Evolutionary conservation across 1,284 basidiomycete genomes (phyloP).

Genomic region (Porogramme epimiltina): DNA sequence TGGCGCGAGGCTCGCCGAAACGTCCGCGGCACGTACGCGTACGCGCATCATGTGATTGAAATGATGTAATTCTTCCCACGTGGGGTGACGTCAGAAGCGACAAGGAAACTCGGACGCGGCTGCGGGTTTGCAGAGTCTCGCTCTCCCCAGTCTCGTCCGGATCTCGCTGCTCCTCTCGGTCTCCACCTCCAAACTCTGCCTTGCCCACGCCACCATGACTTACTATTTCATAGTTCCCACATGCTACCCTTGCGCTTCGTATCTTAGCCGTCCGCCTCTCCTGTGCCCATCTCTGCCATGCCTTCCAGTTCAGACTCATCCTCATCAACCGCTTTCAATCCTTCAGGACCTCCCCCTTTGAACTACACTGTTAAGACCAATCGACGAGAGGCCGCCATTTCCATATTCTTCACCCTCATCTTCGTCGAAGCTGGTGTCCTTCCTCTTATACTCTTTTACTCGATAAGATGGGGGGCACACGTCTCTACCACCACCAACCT

Average conservation of each 20-base stretch:
- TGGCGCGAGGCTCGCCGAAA: not conserved
- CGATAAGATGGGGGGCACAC: constrained; percentile 35
- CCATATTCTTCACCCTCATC: constrained; percentile 31
- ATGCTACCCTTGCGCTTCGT: not conserved
- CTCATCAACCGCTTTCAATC: constrained; percentile 8
- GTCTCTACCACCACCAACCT: constrained; percentile 34
- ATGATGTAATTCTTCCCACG: too few species aligned
- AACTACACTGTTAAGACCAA: constrained; percentile 30
- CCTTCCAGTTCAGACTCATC: constrained; percentile 9
- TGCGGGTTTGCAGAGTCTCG: too few species aligned
- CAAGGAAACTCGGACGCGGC: too few species aligned
- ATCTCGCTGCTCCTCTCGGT: not conserved
- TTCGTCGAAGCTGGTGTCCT: constrained; percentile 34
- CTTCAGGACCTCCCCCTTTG: constrained; percentile 27
- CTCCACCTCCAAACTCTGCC: not conserved
- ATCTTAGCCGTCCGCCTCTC: not conserved
- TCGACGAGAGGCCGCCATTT: constrained; percentile 27
- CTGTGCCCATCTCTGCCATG: not conserved
- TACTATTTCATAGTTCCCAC: too few species aligned
- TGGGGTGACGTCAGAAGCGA: not conserved
- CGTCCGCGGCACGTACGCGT: not conserved
- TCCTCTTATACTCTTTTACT: constrained; percentile 36
- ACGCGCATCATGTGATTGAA: too few species aligned
- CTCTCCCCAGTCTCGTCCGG: not conserved
- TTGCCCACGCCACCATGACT: not conserved